Conservation (phyloP, 2,329 filamentous ascomycete species). For the Claviceps sp. region DNA sequence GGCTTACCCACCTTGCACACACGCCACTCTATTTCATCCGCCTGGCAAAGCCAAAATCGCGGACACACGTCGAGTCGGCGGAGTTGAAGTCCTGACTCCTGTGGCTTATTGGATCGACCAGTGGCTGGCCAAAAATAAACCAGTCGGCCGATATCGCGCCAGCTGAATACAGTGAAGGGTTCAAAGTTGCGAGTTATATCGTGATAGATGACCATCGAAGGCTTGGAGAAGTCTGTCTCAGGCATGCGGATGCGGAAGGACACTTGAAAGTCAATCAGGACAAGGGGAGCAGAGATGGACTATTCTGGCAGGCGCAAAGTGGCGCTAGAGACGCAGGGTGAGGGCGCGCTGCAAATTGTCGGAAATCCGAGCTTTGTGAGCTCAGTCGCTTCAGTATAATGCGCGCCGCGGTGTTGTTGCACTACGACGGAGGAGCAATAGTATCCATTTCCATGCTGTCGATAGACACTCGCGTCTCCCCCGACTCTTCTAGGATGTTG, state of each 20-base stretch:
- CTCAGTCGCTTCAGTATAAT: background rate
- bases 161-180: background rate
- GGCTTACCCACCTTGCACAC: background rate
- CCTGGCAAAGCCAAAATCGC: background rate
- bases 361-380: background rate
- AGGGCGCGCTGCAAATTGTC: background rate
- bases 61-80: background rate
- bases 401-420: background rate
- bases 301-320: background rate
- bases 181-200: background rate
- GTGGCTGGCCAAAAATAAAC: constrained; percentile 6
- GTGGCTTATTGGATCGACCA: constrained; percentile 6
- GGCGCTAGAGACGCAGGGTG: background rate
- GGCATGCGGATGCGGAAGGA: background rate
- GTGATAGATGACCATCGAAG: background rate
- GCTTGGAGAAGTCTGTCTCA: background rate
- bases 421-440: background rate
- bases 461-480: too few relatives aligned
- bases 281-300: background rate
- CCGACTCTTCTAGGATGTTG: too few relatives aligned
- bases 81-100: background rate
- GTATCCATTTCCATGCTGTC: background rate
- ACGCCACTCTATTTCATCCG: background rate
- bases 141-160: constrained; percentile 8
- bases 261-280: background rate